Evolutionary conservation across 805 yeast species (phyloP).

Genomic region (Schwanniomyces yamadae): DNA sequence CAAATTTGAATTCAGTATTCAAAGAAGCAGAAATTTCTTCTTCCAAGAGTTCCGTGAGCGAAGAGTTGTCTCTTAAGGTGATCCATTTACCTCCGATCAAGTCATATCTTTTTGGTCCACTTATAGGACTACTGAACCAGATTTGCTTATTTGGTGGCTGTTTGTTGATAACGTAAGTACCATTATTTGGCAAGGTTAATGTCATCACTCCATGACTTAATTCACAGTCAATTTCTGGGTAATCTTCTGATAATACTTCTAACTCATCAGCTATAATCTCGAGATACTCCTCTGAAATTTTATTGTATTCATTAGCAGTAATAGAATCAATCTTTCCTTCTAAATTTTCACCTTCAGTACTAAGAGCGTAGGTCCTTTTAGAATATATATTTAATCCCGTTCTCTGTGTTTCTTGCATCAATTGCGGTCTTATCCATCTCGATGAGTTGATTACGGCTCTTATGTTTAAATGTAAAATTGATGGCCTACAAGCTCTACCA

Average conservation of each 20-base stretch:
- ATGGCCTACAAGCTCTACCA: no score
- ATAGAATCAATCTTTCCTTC: constrained; percentile 52
- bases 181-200: constrained; percentile 64
- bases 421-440: no score
- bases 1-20: constrained; percentile 19
- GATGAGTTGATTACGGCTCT: no score
- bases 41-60: constrained; percentile 34
- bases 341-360: constrained; percentile 55
- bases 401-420: no score
- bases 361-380: constrained; percentile 7
- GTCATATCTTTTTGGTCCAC: constrained; percentile 85
- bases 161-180: constrained; percentile 89
- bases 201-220: constrained; percentile 86
- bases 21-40: constrained; percentile 32
- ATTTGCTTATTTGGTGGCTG: constrained; percentile 98
- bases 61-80: constrained; percentile 61
- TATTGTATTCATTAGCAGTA: constrained; percentile 57
- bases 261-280: constrained; percentile 66
- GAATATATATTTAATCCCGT: no score
- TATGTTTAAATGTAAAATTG: no score
- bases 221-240: constrained; percentile 71
- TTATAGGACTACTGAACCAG: constrained; percentile 91
- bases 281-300: constrained; percentile 61
- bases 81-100: constrained; percentile 74
- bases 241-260: constrained; percentile 63